These are phyloP conservation scores for Artemisia tridentata DNA, from an alignment of 129 eudicot genomes.

Conservation along the genomic window DNA sequence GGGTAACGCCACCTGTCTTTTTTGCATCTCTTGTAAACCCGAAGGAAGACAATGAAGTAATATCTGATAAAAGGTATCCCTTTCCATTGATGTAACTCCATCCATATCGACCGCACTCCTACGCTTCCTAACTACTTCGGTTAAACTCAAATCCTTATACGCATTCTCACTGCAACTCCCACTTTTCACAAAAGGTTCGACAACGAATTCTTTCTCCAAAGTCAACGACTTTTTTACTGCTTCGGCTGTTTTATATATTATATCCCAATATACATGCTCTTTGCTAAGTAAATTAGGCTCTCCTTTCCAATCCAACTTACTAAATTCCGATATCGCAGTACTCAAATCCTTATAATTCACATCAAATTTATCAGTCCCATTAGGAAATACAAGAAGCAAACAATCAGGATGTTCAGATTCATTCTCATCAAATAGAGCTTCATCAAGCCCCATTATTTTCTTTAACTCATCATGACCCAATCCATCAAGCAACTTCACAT, in stretches of 20 bases:
- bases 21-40: constrained; percentile 50
- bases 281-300: constrained; percentile 79
- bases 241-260: constrained; percentile 73
- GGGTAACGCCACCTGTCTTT: constrained; percentile 66
- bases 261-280: constrained; percentile 84
- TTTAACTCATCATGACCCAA: constrained; percentile 68
- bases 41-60: constrained; percentile 86
- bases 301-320: constrained; percentile 78
- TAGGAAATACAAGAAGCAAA: constrained; percentile 69
- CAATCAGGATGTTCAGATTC: constrained; percentile 99
- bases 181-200: constrained; percentile 42
- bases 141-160: constrained; percentile 49
- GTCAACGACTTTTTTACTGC: constrained; percentile 62
- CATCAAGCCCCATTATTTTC: constrained; percentile 71
- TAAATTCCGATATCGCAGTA: constrained; percentile 38
- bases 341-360: constrained; percentile 53
- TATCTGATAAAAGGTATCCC: constrained; percentile 72
- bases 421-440: constrained; percentile 63
- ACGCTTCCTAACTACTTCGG: constrained; percentile 78
- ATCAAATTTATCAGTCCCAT: constrained; percentile 42
- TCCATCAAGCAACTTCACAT: constrained; percentile 92
- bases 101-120: constrained; percentile 99
- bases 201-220: constrained; percentile 25
- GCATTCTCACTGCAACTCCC: constrained; percentile 43
- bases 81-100: constrained; percentile 51